A percentile compares a stretch with the other conserved stretches of the same genome.
phyloP scores from a whole-genome alignment of 2,329 filamentous ascomycete genomes.

The Penicillium sp. region DNA sequence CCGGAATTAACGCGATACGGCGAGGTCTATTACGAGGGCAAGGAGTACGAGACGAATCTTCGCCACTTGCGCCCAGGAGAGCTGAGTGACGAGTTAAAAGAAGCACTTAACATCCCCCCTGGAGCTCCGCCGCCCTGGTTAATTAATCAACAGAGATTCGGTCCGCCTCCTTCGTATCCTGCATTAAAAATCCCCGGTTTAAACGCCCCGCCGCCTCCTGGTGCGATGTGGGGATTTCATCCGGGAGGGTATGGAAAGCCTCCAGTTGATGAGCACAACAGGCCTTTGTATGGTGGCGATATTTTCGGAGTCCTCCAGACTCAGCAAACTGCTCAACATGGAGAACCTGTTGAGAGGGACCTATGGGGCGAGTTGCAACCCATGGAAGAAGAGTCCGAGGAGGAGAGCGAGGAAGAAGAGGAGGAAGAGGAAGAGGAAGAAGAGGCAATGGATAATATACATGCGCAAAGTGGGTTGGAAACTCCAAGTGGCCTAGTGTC shows the following conservation, averaged over 20 bases:
- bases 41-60: conserved; percentile 94
- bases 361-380: conserved; percentile 91
- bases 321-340: conserved; percentile 58
- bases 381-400: conserved; percentile 69
- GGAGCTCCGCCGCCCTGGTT: conserved; percentile 94
- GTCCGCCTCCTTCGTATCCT: conserved; percentile 89
- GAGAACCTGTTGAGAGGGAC: conserved; percentile 78
- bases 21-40: conserved; percentile 99
- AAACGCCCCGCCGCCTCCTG: conserved; percentile 85
- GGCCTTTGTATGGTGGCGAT: conserved; percentile 88
- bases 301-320: conserved; percentile 76
- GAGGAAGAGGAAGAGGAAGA: conserved; percentile 65
- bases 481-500: conserved; percentile 79
- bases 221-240: conserved; percentile 90
- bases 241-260: conserved; percentile 96
- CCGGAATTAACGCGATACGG: conserved; percentile 90
- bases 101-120: conserved; percentile 88
- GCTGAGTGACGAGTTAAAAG: conserved; percentile 80
- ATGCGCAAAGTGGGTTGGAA: conserved; percentile 73
- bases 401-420: conserved; percentile 62
- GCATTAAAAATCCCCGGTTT: conserved; percentile 92
- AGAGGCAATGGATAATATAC: conserved; percentile 60
- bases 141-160: conserved; percentile 92
- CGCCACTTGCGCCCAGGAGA: conserved; percentile 87
- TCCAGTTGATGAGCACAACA: conserved; percentile 87